Evolutionary conservation across 306 rosid genomes (phyloP).

Genomic region (Medicago arabica): DNA sequence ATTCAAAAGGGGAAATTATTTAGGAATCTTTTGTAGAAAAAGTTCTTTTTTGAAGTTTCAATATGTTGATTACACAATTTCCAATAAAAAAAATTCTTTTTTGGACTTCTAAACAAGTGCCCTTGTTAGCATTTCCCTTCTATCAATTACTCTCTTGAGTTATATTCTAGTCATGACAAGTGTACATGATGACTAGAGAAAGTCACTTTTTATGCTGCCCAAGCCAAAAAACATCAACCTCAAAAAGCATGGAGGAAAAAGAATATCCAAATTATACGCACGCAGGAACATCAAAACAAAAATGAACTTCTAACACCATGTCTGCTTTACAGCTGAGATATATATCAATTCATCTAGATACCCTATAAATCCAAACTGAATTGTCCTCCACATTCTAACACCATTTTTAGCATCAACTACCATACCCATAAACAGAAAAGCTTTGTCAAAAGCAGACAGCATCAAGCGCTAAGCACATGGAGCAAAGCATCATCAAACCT

Average conservation of each 20-base stretch:
- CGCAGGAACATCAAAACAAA: background rate
- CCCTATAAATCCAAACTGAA: background rate
- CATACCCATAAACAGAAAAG: background rate
- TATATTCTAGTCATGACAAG: too few relatives aligned
- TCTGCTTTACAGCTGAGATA: background rate
- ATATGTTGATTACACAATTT: too few relatives aligned
- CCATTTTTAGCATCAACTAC: background rate
- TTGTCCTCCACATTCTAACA: background rate
- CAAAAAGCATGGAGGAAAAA: background rate
- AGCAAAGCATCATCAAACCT: conserved; percentile 15
- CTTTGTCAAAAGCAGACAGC: background rate
- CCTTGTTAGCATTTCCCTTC: too few relatives aligned
- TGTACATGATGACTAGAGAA: background rate
- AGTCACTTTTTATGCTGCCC: background rate
- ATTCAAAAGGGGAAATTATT: too few relatives aligned
- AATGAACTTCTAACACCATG: too few relatives aligned
- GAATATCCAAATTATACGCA: background rate
- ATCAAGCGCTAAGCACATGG: background rate
- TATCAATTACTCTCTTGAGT: background rate
- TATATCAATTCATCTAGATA: background rate
- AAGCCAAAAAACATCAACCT: background rate
- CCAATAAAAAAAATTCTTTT: too few relatives aligned
- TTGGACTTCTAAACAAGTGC: too few relatives aligned
- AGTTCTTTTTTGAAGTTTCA: too few relatives aligned
- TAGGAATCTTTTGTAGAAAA: too few relatives aligned